Conservation (phyloP, 352 stramenopile genomes). For the Elongisporangium prolatum region DNA sequence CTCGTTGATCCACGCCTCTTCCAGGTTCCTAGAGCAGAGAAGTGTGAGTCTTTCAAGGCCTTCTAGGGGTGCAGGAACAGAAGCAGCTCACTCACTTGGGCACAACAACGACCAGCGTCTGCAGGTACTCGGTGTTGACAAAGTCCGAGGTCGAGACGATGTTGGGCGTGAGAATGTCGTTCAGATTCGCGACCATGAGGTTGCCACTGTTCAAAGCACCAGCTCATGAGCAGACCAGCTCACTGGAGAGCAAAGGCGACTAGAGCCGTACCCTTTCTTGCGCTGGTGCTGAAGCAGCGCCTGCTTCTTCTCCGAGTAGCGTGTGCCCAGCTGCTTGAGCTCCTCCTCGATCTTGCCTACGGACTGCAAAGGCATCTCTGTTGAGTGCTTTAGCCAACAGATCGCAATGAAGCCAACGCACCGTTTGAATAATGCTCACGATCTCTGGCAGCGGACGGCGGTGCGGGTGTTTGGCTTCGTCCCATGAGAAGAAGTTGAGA, state of each 20-base stretch:
- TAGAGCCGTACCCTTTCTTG: constrained; percentile 79
- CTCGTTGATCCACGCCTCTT: constrained; percentile 86
- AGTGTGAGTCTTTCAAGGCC: background rate
- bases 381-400: background rate
- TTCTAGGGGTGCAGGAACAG: too few species aligned
- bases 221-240: background rate
- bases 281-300: constrained; percentile 86
- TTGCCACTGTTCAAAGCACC: constrained; percentile 61
- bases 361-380: constrained; percentile 29
- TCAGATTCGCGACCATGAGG: constrained; percentile 93
- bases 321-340: constrained; percentile 91
- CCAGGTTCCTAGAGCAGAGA: constrained; percentile 41
- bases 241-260: background rate
- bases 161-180: constrained; percentile 91
- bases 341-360: constrained; percentile 96
- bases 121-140: constrained; percentile 96
- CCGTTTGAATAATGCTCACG: constrained; percentile 92
- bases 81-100: constrained; percentile 53
- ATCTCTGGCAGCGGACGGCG: constrained; percentile 95
- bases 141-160: constrained; percentile 88
- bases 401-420: constrained; percentile 19
- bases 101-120: constrained; percentile 95
- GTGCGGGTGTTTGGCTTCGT: constrained; percentile 97
- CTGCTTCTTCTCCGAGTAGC: constrained; percentile 94
- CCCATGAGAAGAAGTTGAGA: constrained; percentile 97